A percentile compares a stretch with the other conserved stretches of the same genome.
Conservation (phyloP, 1,284 basidiomycete species). For the Cryptococcus sp. region DNA sequence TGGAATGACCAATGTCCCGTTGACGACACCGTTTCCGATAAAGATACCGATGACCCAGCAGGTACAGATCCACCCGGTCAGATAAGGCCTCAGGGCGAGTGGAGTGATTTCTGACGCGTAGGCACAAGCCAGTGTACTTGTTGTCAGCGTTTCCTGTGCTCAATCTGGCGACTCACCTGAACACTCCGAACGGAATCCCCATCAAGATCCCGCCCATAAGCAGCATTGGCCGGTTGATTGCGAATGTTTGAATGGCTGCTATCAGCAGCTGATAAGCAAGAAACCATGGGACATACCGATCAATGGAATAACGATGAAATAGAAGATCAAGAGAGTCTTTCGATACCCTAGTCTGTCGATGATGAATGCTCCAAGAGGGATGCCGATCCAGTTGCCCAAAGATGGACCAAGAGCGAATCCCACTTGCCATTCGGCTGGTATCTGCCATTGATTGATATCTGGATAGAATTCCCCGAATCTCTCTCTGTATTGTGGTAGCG, state of each 20-base stretch:
- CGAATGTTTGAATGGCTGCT: conserved; percentile 36
- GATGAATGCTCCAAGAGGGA: conserved; percentile 11
- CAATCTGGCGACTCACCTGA: neutral
- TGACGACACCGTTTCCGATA: conserved; percentile 13
- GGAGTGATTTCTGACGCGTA: neutral
- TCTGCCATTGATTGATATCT: conserved; percentile 15
- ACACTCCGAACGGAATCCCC: conserved; percentile 17
- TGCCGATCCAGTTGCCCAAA: conserved; percentile 13
- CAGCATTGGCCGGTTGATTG: conserved; percentile 13
- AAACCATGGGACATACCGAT: conserved; percentile 8
- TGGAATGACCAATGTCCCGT: conserved; percentile 19
- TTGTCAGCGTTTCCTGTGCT: neutral
- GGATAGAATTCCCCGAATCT: conserved; percentile 5
- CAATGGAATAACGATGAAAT: conserved; percentile 29
- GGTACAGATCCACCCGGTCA: conserved; percentile 48
- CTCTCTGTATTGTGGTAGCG: conserved; percentile 18
- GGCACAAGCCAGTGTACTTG: neutral
- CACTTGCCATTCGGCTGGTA: conserved; percentile 21
- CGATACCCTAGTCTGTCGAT: conserved; percentile 24
- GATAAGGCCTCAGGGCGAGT: conserved; percentile 8
- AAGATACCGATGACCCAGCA: conserved; percentile 50
- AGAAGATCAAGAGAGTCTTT: conserved; percentile 13
- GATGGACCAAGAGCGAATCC: conserved; percentile 5
- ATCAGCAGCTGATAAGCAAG: too few species aligned
- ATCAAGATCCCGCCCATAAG: conserved; percentile 15